These are phyloP conservation scores for Coemansia sp. DNA, from an alignment of 192 early-diverging fungal species.

Conservation along the genomic window DNA sequence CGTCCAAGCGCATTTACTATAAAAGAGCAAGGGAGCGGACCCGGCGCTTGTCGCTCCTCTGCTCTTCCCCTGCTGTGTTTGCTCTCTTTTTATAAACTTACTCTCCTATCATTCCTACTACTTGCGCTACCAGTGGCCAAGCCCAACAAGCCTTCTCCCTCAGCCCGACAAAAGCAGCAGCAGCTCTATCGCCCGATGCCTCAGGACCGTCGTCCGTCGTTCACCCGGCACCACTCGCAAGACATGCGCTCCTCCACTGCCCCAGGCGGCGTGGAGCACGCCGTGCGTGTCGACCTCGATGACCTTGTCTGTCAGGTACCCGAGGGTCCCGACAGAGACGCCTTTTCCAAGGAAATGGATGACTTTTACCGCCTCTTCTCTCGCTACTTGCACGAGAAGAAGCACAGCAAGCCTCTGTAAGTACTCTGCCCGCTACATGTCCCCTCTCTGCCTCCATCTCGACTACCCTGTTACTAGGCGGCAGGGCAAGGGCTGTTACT, in stretches of 20 bases:
- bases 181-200: conserved; percentile 23
- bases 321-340: conserved; percentile 40
- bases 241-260: conserved; percentile 44
- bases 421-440: conserved; percentile 12
- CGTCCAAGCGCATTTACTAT: conserved; percentile 6
- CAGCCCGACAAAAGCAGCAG: background rate
- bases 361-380: conserved; percentile 80
- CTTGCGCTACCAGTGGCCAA: background rate
- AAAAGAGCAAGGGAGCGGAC: background rate
- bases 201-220: conserved; percentile 47
- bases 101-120: background rate
- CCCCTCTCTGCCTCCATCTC: background rate
- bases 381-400: conserved; percentile 80
- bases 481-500: background rate
- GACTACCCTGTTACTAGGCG: background rate
- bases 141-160: background rate
- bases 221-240: conserved; percentile 51
- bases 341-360: conserved; percentile 79
- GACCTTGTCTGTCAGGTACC: conserved; percentile 37
- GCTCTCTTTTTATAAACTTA: background rate
- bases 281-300: conserved; percentile 49
- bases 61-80: background rate
- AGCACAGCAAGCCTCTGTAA: conserved; percentile 56
- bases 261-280: conserved; percentile 49
- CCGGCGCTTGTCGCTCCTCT: conserved; percentile 3